phyloP scores from a whole-genome alignment of 2,329 filamentous ascomycete genomes.

The Hymenoscyphus occultus region DNA sequence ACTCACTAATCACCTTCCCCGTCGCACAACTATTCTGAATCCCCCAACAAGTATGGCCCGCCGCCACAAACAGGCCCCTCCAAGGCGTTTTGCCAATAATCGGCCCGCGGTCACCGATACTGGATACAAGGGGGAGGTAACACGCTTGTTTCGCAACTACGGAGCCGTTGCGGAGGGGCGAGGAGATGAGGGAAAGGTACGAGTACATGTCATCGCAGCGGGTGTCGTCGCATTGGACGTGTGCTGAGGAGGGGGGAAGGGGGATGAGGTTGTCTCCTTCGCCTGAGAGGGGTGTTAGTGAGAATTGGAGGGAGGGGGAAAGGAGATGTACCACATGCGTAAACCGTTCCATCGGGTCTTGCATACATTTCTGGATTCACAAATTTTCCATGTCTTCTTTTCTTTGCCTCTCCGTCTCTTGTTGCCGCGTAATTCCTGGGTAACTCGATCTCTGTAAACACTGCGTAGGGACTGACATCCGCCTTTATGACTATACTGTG shows the following conservation, averaged over 20 bases:
- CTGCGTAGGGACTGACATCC: constrained; percentile 67
- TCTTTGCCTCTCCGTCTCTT: constrained; percentile 47
- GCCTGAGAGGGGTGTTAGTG: constrained; percentile 39
- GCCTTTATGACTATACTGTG: constrained; percentile 65
- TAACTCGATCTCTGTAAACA: constrained; percentile 83
- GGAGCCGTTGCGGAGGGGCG: constrained; percentile 65
- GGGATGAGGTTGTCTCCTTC: constrained; percentile 76
- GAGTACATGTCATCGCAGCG: constrained; percentile 84
- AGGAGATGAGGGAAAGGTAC: constrained; percentile 65
- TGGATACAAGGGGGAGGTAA: constrained; percentile 67
- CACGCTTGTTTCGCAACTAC: constrained; percentile 81
- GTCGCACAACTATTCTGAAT: constrained; percentile 95
- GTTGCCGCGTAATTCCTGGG: constrained; percentile 60
- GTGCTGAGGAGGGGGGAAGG: constrained; percentile 71
- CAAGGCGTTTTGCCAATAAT: constrained; percentile 73
- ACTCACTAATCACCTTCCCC: constrained; percentile 75
- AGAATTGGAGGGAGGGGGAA: not conserved
- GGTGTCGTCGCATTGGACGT: constrained; percentile 70
- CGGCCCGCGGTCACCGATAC: constrained; percentile 53
- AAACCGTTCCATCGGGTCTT: constrained; percentile 82
- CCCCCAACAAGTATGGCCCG: constrained; percentile 96
- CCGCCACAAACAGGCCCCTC: constrained; percentile 74
- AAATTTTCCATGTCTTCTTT: constrained; percentile 54
- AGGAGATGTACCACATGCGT: constrained; percentile 72
- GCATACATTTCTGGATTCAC: constrained; percentile 94